phyloP scores from a whole-genome alignment of 2,329 filamentous ascomycete genomes.

The Neodidymelliopsis sp. region DNA sequence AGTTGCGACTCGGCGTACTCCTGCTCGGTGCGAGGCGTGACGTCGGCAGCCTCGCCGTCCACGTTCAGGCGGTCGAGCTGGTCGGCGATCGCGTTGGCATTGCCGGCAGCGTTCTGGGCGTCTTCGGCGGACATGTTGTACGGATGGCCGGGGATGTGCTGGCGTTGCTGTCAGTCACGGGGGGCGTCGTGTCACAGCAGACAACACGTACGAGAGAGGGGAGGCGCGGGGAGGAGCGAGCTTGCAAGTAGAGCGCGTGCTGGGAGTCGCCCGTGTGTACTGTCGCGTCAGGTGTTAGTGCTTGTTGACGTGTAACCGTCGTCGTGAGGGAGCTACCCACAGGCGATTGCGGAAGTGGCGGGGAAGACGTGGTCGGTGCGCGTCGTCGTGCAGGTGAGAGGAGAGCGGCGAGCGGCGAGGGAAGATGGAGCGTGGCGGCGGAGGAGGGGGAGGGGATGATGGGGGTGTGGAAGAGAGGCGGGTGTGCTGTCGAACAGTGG shows the following conservation, averaged over 20 bases:
- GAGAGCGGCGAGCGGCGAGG: too few relatives aligned
- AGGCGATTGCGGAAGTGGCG: slow-evolving; percentile 44
- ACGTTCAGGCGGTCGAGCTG: slow-evolving; percentile 53
- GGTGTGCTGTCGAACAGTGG: slow-evolving; percentile 25
- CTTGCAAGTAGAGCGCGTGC: slow-evolving; percentile 1
- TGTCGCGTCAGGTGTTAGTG: slow-evolving; percentile 29
- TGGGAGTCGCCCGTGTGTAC: slow-evolving; percentile 13
- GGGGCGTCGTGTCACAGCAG: slow-evolving; percentile 15
- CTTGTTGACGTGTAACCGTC: slow-evolving; percentile 31
- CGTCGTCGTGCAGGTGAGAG: slow-evolving; percentile 26
- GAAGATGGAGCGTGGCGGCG: slow-evolving; percentile 26
- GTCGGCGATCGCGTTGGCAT: slow-evolving; percentile 50
- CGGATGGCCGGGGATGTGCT: slow-evolving; percentile 42
- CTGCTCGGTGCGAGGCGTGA: slow-evolving; percentile 89
- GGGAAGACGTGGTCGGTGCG: slow-evolving; percentile 44
- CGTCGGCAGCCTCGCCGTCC: slow-evolving; percentile 69
- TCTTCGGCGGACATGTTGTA: slow-evolving; percentile 55
- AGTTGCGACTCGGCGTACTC: slow-evolving; percentile 93
- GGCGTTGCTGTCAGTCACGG: slow-evolving; percentile 39
- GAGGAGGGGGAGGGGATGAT: slow-evolving; percentile 27
- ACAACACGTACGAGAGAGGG: slow-evolving; percentile 10
- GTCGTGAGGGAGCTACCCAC: slow-evolving; percentile 36
- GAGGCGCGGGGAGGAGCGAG: slow-evolving; percentile 19
- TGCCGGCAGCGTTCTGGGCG: slow-evolving; percentile 42
- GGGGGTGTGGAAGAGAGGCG: slow-evolving; percentile 28